phyloP scores from a whole-genome alignment of 1,284 basidiomycete genomes.

The Heterobasidion annosum region DNA sequence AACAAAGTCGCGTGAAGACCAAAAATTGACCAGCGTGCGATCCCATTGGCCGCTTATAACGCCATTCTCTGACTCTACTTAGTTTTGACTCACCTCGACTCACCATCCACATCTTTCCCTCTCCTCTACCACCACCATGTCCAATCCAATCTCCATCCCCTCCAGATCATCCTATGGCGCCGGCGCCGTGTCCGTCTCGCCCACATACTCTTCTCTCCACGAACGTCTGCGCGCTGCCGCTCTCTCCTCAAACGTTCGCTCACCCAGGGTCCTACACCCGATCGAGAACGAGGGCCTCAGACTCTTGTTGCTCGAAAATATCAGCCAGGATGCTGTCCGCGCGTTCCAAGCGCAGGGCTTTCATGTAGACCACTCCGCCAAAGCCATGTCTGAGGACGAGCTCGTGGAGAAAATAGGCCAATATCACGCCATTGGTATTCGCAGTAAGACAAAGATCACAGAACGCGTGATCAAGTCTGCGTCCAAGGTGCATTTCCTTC shows the following conservation, averaged over 20 bases:
- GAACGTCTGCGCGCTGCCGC: conserved; percentile 33
- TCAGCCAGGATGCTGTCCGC: conserved; percentile 85
- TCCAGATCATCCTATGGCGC: conserved; percentile 14
- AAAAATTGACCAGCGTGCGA: background rate
- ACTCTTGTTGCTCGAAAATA: conserved; percentile 90
- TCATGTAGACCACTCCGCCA: conserved; percentile 86
- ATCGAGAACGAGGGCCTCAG: conserved; percentile 68
- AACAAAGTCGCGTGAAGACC: background rate
- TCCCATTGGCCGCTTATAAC: conserved; percentile 2
- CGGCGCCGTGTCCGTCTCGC: conserved; percentile 37
- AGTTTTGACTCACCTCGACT: background rate
- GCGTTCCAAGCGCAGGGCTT: conserved; percentile 83
- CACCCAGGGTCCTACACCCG: conserved; percentile 66
- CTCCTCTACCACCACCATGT: conserved; percentile 18
- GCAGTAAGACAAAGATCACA: conserved; percentile 96
- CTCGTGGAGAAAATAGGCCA: conserved; percentile 79
- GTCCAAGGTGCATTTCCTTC: conserved; percentile 46
- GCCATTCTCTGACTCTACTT: conserved; percentile 12
- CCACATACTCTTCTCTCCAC: conserved; percentile 34
- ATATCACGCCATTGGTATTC: conserved; percentile 95
- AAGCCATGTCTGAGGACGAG: conserved; percentile 89
- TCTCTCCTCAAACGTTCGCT: conserved; percentile 28
- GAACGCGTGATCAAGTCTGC: conserved; percentile 83
- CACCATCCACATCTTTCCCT: conserved; percentile 8
- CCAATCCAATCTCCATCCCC: conserved; percentile 32